Evolutionary conservation across 2,329 filamentous ascomycete species (phyloP).

Genomic region (Diaporthe citrichinensis): DNA sequence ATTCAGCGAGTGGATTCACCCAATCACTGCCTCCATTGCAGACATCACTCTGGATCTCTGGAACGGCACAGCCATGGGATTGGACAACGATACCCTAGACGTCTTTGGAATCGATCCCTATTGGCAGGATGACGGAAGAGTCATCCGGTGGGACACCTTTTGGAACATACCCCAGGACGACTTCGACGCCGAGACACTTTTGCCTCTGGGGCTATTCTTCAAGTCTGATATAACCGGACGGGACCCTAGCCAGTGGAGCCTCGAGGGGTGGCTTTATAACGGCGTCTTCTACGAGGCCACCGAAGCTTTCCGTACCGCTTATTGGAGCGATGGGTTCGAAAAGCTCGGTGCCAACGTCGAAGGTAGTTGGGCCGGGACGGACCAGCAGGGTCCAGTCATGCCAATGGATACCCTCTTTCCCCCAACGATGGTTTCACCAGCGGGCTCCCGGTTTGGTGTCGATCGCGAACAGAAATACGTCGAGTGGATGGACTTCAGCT

Average conservation of each 20-base stretch:
- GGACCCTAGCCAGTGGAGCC: conserved; percentile 64
- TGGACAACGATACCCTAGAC: conserved; percentile 58
- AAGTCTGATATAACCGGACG: conserved; percentile 64
- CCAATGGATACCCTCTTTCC: conserved; percentile 54
- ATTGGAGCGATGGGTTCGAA: conserved; percentile 58
- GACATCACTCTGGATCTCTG: conserved; percentile 62
- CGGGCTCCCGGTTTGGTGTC: conserved; percentile 57
- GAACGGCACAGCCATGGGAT: conserved; percentile 55
- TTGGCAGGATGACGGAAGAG: conserved; percentile 56
- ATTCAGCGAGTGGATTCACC: conserved; percentile 52
- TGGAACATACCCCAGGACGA: conserved; percentile 54
- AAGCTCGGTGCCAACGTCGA: conserved; percentile 63
- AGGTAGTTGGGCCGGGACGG: conserved; percentile 61
- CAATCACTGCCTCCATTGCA: conserved; percentile 52
- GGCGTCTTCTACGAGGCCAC: conserved; percentile 66
- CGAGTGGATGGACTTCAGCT: conserved; percentile 66
- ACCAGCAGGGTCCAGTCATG: conserved; percentile 55
- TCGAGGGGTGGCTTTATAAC: conserved; percentile 68
- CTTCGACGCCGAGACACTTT: conserved; percentile 59
- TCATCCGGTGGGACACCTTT: conserved; percentile 64
- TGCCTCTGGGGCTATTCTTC: conserved; percentile 61
- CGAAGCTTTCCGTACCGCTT: conserved; percentile 61
- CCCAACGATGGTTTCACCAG: conserved; percentile 55
- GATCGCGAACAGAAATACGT: conserved; percentile 60
- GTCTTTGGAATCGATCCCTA: conserved; percentile 59